Conservation (phyloP, 495 filamentous ascomycete species). For the Immersiella caudata region DNA sequence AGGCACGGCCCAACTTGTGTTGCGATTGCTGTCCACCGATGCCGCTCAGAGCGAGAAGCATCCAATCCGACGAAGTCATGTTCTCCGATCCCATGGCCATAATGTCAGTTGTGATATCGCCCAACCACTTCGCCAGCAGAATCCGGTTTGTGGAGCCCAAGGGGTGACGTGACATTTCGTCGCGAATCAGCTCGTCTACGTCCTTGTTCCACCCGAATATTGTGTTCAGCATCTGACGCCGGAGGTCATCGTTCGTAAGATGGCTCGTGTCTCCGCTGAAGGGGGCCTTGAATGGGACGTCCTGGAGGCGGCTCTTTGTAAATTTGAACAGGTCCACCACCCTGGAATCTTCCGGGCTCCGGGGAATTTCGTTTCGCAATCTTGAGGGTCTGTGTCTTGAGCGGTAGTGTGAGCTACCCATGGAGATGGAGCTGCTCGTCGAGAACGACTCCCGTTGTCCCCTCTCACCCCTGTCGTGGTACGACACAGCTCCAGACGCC, state of each 20-base stretch:
- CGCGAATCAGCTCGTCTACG: slow-evolving; percentile 77
- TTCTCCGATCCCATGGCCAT: slow-evolving; percentile 80
- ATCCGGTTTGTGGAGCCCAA: slow-evolving; percentile 73
- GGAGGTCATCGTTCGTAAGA: slow-evolving; percentile 80
- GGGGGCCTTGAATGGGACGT: slow-evolving; percentile 75
- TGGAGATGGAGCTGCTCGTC: slow-evolving; percentile 61
- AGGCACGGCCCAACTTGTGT: slow-evolving; percentile 87
- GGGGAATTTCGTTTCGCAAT: slow-evolving; percentile 78
- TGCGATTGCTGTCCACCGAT: slow-evolving; percentile 80
- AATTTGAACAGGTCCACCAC: slow-evolving; percentile 70
- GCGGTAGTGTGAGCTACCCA: slow-evolving; percentile 61
- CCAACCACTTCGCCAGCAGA: slow-evolving; percentile 87
- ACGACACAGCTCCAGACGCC: slow-evolving; percentile 43
- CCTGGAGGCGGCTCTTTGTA: slow-evolving; percentile 70
- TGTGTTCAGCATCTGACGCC: slow-evolving; percentile 87
- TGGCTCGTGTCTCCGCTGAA: slow-evolving; percentile 62
- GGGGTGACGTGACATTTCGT: slow-evolving; percentile 80
- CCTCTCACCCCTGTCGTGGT: slow-evolving; percentile 37
- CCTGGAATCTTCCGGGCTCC: slow-evolving; percentile 60
- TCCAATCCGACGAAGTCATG: slow-evolving; percentile 91
- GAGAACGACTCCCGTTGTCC: slow-evolving; percentile 59
- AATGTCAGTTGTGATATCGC: slow-evolving; percentile 78
- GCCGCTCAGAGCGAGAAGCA: slow-evolving; percentile 89
- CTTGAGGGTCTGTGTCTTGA: slow-evolving; percentile 67
- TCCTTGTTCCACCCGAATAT: slow-evolving; percentile 96